Evolutionary conservation across 352 stramenopile species (phyloP), one percentile per base, ranked within the genome.

Genomic region (Phytophthora fragariaefolia): DNA sequence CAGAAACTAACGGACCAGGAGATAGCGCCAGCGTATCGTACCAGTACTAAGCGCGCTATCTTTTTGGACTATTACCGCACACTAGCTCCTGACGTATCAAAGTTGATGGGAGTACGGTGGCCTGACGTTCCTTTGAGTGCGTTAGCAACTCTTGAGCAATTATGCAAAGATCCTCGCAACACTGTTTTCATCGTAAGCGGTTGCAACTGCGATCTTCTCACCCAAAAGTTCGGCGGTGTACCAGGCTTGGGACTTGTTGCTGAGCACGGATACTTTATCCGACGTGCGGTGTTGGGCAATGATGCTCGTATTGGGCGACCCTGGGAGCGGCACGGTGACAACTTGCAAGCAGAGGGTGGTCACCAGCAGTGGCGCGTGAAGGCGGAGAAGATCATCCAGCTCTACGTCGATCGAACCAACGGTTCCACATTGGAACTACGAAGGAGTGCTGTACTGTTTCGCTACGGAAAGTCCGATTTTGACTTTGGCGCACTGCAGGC

Each of bases 51-150:
- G 4, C 85, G 96, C 8, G 84, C 98, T 3, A 98, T 99, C 66
- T 94, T 99, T 57, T 79, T 99, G 22, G 98, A 99, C 70, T 99
- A 99, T 65, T 98, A 98, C 52, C 97, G 98, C 52, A 99, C 98
- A 2, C 90, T 99, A 20, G 87, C 98, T 8, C 92, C 91, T 6
- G 97, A 99, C 59, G 82, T 90, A 7, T 89, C 83, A 8, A 88
- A 83, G 27, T 82, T 98, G 24, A 95, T 82, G 62, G 77, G 76
- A 8, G 80, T 89, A 10, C 70, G 82, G 22, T 95, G 87, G 87
- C 87, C 87, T 1, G 87, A 95, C 47, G 85, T 95, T 22, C 84
- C 85, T 4, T 65, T 92, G 12, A 88, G 66, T 13, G 81, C 82
- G 17, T 71, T 93, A 2, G 73, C 80, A 4, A 97, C 91, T 23